A percentile compares a stretch with the other conserved stretches of the same genome.
phyloP scores from a whole-genome alignment of 495 filamentous ascomycete species.

The Aspergillus taichungensis region DNA sequence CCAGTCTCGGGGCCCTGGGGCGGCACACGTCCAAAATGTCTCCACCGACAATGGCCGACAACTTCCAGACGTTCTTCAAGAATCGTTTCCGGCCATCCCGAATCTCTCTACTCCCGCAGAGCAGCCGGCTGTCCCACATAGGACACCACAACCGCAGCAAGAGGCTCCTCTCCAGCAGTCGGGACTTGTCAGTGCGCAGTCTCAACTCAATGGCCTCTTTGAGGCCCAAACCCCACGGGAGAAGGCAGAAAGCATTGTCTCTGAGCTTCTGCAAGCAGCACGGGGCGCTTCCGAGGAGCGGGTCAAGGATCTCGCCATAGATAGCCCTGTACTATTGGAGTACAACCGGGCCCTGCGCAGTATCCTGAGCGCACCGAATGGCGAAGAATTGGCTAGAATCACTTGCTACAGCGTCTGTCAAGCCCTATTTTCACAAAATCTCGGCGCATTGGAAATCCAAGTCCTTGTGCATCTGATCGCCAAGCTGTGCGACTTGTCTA shows the following conservation, averaged over 20 bases:
- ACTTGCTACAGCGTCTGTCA: constrained; percentile 64
- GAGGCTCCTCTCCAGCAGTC: constrained; percentile 42
- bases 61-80: constrained; percentile 70
- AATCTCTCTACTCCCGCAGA: constrained; percentile 75
- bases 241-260: constrained; percentile 58
- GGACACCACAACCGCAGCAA: constrained; percentile 57
- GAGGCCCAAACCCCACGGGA: constrained; percentile 56
- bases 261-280: constrained; percentile 56
- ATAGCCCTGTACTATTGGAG: constrained; percentile 54
- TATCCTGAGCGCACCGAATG: constrained; percentile 39
- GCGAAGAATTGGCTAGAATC: constrained; percentile 59
- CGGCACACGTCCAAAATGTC: constrained; percentile 45
- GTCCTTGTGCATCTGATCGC: constrained; percentile 73
- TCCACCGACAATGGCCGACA: constrained; percentile 53
- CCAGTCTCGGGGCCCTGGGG: constrained; percentile 53
- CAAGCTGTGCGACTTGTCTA: constrained; percentile 69
- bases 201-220: constrained; percentile 56
- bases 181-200: constrained; percentile 37
- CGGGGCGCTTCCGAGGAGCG: constrained; percentile 60
- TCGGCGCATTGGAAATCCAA: constrained; percentile 64
- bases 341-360: constrained; percentile 47
- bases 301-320: constrained; percentile 57
- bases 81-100: constrained; percentile 68
- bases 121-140: constrained; percentile 63
- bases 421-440: constrained; percentile 52